Evolutionary conservation across 129 eudicot species (phyloP).

Genomic region (Glebionis coronaria): DNA sequence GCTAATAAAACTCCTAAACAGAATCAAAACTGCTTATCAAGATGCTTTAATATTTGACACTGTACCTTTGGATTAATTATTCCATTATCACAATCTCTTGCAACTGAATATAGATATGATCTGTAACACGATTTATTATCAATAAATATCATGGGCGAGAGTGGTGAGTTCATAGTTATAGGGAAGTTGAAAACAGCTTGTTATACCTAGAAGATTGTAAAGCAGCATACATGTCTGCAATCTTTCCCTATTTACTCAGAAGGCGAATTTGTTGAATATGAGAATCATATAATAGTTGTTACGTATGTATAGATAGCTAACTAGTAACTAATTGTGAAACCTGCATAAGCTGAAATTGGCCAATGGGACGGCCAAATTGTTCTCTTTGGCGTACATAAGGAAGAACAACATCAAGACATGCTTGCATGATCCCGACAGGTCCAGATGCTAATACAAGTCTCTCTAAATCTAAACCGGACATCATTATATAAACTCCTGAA

Average conservation of each 20-base stretch:
- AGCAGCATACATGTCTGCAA: conserved; percentile 84
- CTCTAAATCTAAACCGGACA: conserved; percentile 95
- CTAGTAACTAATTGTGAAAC: conserved; percentile 22
- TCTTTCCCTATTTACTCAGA: conserved; percentile 56
- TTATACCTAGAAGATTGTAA: conserved; percentile 78
- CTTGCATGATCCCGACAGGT: conserved; percentile 95
- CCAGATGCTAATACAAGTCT: conserved; percentile 80
- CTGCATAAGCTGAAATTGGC: conserved; percentile 86
- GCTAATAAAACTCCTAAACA: too few relatives aligned
- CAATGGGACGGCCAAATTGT: conserved; percentile 85
- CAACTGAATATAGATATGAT: conserved; percentile 80
- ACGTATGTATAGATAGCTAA: background rate
- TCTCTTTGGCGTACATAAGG: conserved; percentile 81
- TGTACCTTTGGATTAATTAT: conserved; percentile 64
- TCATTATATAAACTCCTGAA: conserved; percentile 89
- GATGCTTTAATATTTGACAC: background rate
- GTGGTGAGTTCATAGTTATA: background rate
- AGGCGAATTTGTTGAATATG: background rate
- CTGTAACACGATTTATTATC: conserved; percentile 37
- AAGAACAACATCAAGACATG: conserved; percentile 85
- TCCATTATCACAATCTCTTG: conserved; percentile 85
- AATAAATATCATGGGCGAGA: background rate
- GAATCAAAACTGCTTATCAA: too few relatives aligned
- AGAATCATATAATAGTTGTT: background rate
- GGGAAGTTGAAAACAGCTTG: background rate